Evolutionary conservation across 2,329 filamentous ascomycete species (phyloP), one percentile per base, ranked within the genome.

Genomic region (Colletotrichum chrysophilum): DNA sequence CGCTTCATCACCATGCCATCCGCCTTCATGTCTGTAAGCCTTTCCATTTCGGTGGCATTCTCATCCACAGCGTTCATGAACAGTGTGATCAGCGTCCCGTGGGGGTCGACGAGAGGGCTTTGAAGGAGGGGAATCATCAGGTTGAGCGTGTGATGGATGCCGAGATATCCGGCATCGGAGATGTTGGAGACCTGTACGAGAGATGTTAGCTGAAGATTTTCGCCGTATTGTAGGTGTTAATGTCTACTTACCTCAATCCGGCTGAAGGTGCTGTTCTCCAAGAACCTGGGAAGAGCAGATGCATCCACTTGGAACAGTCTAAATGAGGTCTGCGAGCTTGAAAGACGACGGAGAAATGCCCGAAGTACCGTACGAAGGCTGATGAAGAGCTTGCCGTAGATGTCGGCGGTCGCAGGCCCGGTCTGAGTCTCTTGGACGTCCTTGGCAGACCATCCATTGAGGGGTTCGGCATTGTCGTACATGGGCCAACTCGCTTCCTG

Each of bases 31-130:
- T 55, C 71, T 30, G 32, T 62, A 26, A 48, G 26, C 9, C 16
- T 70, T 43, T 52, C 56, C 61, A 55, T 72, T 48, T 30, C 55
- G 9, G 7, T 58, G 30, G 9, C 52, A 30, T 21, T 77, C 48
- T 84, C 78, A 3, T 61, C 13, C 24, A 84, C 77, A 2, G 83
- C 85, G 73, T 86, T 86, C 65, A 85, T 77, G 80, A 86, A 88
- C 1, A 87, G 80, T 12, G 83, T 82, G n/a, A 88, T 72, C 1
- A 88, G 79, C 0, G 85, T 85, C 2, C 86, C 86, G 32, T 85
- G 79, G 0, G 83, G 81, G 71, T 87, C 88, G 7, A 80, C 66
- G 2, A 10, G 2, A 8, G 74, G 80, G 0, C 62, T 13, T 48
- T 84, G 80, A 4, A 88, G 83, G 3, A 87, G 68, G 0, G 82